Base-by-base conservation (phyloP, 2,329 filamentous ascomycete genomes). In the Metarhizium robertsii region DNA sequence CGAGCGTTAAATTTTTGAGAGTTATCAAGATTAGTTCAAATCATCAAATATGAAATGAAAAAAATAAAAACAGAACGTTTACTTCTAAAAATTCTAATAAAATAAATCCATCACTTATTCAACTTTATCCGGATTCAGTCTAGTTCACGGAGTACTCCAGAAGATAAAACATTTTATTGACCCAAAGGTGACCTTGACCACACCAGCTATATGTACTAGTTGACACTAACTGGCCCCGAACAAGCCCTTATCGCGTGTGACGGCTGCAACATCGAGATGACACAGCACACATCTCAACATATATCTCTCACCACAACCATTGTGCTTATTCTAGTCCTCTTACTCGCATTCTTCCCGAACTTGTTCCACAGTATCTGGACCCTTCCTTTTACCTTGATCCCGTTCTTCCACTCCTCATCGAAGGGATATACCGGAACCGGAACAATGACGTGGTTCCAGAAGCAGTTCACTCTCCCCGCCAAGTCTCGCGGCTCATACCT, bases 401-500 rank as follows among this genome's bases (percentile, higher is more conserved):
- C 63, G 59, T 75, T 59, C 54, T 74, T 57, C 42, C 60, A 54
- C 55, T 62, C 61, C 25, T 59, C 64, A 65, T 56, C 64, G 6
- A 53, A 51, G 67, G 60, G 60, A 64, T 56, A 66, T 68, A 67
- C 62, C 67, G 54, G 57, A 61, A 63, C 57, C 57, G 56, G 60
- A 57, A 71, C 66, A 56, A 84, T 85, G 81, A 89, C 84, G 59
- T 95, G 90, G 89, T 83, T 80, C 64, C 92, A 96, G 73, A 96
- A 94, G 71, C 81, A 86, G 52, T 85, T 97, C 73, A 83, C 84
- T 1, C 85, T 97, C 14, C 89, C 90, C 52, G 68, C 88, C 20
- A 81, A 83, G 67, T 82, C 85, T 48, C 85, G 92, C 58, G 94
- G 94, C 69, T 90, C 85, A 53, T 96, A 96, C 75, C 87, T 97